Conservation (phyloP, 1,139 yeast genomes). For the Pichiaceae sp. region DNA sequence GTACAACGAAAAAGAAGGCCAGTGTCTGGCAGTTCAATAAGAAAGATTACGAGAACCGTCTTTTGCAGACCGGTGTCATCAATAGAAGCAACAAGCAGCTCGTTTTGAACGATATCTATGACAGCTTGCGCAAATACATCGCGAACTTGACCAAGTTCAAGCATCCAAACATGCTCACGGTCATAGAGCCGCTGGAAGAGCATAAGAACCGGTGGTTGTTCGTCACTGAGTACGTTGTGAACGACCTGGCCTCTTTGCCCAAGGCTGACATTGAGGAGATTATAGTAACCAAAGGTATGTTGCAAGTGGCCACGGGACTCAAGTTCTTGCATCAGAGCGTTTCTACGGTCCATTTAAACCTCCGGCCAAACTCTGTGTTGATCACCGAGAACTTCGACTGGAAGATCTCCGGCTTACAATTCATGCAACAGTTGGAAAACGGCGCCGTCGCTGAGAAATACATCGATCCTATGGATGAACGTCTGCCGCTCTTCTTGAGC, state of each 20-base stretch:
- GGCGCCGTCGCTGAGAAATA: conserved; percentile 36
- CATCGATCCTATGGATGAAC: conserved; percentile 59
- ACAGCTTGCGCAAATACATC: conserved; percentile 47
- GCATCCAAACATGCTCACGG: conserved; percentile 79
- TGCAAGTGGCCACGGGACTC: conserved; percentile 71
- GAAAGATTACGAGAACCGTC: conserved; percentile 54
- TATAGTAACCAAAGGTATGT: conserved; percentile 75
- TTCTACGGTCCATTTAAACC: conserved; percentile 64
- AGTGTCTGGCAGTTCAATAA: conserved; percentile 89
- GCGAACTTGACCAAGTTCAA: conserved; percentile 68
- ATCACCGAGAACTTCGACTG: conserved; percentile 87
- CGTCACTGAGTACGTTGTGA: conserved; percentile 74
- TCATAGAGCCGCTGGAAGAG: conserved; percentile 84
- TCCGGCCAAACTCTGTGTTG: conserved; percentile 71
- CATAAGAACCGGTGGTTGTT: conserved; percentile 70
- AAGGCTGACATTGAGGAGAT: conserved; percentile 47
- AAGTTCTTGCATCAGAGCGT: conserved; percentile 77
- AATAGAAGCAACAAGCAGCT: conserved; percentile 24
- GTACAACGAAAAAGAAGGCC: conserved; percentile 47
- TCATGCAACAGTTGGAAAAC: conserved; percentile 44
- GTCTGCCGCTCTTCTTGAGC: conserved; percentile 67
- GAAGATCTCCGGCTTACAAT: conserved; percentile 77
- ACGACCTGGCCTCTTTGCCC: conserved; percentile 44
- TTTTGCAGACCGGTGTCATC: conserved; percentile 45
- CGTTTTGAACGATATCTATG: conserved; percentile 21